Evolutionary conservation across 148 eudicot species (phyloP).

Genomic region (Suaeda aralocaspica): DNA sequence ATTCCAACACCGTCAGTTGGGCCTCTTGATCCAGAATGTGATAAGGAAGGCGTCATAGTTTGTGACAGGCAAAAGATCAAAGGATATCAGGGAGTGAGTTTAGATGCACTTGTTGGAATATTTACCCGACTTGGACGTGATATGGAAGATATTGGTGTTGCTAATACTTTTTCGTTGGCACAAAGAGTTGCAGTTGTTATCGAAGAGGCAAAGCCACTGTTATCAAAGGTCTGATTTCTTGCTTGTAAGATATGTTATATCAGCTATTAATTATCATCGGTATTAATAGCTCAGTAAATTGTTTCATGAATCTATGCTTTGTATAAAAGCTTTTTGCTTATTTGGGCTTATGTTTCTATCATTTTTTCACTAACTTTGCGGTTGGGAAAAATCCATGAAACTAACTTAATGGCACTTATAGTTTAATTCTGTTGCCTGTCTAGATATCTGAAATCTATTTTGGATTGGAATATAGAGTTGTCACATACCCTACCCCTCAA

Average conservation of each 20-base stretch:
- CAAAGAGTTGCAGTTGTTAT: constrained; percentile 62
- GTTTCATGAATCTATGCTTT: neutral
- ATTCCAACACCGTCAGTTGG: constrained; percentile 72
- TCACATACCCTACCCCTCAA: too few relatives aligned
- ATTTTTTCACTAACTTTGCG: too few relatives aligned
- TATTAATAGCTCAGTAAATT: neutral
- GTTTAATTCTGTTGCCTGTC: too few relatives aligned
- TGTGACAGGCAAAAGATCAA: constrained; percentile 86
- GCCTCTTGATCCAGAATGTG: constrained; percentile 75
- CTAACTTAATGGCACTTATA: too few relatives aligned
- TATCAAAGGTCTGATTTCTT: constrained; percentile 63
- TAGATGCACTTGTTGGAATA: constrained; percentile 91
- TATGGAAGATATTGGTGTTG: constrained; percentile 76
- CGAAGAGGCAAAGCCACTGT: constrained; percentile 81
- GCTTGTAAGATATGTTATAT: constrained; percentile 17
- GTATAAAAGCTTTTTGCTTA: neutral
- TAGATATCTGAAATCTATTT: too few relatives aligned
- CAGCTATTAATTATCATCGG: neutral
- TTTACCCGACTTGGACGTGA: constrained; percentile 92
- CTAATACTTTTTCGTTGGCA: constrained; percentile 63
- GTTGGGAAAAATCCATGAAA: too few relatives aligned
- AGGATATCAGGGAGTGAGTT: constrained; percentile 86
- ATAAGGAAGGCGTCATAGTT: constrained; percentile 73
- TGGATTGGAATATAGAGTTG: too few relatives aligned
- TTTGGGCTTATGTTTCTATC: neutral